A percentile compares a stretch with the other conserved stretches of the same genome.
phyloP scores from a whole-genome alignment of 371 early-diverging fungal species.

The Gilbertella persicaria region DNA sequence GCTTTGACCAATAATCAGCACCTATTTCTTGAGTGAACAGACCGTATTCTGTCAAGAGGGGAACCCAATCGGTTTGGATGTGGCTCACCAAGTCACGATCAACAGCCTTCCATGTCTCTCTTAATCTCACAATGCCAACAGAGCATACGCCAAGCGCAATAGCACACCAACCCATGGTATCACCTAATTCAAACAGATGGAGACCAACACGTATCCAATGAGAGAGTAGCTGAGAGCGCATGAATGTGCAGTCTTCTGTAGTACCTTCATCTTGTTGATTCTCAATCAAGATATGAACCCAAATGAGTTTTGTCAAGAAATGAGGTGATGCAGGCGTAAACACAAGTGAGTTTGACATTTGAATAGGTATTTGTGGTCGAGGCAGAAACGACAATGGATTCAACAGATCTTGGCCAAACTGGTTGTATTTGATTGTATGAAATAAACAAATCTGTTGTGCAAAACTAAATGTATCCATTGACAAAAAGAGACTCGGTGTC shows the following conservation, averaged over 20 bases:
- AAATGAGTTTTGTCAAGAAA: slow-evolving; percentile 71
- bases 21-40: slow-evolving; percentile 40
- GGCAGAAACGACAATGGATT: slow-evolving; percentile 45
- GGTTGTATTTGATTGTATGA: slow-evolving; percentile 49
- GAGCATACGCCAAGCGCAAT: slow-evolving; percentile 76
- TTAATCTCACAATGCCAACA: slow-evolving; percentile 69
- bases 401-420: slow-evolving; percentile 27
- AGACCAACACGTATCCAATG: slow-evolving; percentile 79
- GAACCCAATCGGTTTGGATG: slow-evolving; percentile 63
- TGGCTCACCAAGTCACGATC: slow-evolving; percentile 48
- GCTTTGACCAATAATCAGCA: slow-evolving; percentile 31
- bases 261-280: slow-evolving; percentile 56
- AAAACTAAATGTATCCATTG: slow-evolving; percentile 61
- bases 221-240: slow-evolving; percentile 61
- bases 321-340: slow-evolving; percentile 65
- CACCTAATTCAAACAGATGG: slow-evolving; percentile 57
- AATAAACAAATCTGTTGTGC: slow-evolving; percentile 75
- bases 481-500: slow-evolving; percentile 64
- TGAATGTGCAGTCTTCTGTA: slow-evolving; percentile 10
- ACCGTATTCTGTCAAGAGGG: slow-evolving; percentile 54
- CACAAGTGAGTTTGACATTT: slow-evolving; percentile 48
- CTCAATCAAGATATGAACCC: slow-evolving; percentile 71
- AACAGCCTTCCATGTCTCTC: slow-evolving; percentile 77
- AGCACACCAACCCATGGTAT: slow-evolving; percentile 75
- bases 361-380: slow-evolving; percentile 33